These are phyloP conservation scores for Rhizopogon roseolus DNA, from an alignment of 768 basidiomycete genomes.

Conservation along the genomic window DNA sequence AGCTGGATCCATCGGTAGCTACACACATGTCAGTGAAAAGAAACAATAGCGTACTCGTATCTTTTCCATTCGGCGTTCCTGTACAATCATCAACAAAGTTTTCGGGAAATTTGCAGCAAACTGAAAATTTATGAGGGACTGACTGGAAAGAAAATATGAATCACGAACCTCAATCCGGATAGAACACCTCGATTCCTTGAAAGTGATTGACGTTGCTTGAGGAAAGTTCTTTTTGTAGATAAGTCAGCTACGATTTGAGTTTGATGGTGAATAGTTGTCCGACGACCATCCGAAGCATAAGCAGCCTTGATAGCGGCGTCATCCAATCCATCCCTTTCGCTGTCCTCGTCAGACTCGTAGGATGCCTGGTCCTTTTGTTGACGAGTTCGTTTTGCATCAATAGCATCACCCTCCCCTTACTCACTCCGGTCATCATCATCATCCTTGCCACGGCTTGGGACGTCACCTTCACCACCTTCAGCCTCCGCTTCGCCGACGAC, in stretches of 20 bases:
- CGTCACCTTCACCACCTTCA: slow-evolving; percentile 49
- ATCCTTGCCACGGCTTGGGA: slow-evolving; percentile 31
- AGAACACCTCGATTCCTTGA: slow-evolving; percentile 59
- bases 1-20: slow-evolving; percentile 95
- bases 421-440: slow-evolving; percentile 73
- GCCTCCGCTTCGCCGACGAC: slow-evolving; percentile 40
- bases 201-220: slow-evolving; percentile 69
- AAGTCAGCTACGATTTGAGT: slow-evolving; percentile 39
- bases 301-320: slow-evolving; percentile 60
- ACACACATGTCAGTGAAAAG: background rate
- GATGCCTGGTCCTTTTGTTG: slow-evolving; percentile 71
- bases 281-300: slow-evolving; percentile 41
- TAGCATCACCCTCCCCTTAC: slow-evolving; percentile 78
- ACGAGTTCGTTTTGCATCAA: slow-evolving; percentile 66
- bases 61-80: slow-evolving; percentile 49
- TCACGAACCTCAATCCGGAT: slow-evolving; percentile 75
- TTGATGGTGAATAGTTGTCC: slow-evolving; percentile 33
- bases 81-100: slow-evolving; percentile 71
- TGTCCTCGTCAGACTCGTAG: slow-evolving; percentile 59
- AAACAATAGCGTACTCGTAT: slow-evolving; percentile 33
- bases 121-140: slow-evolving; percentile 34
- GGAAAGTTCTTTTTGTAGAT: slow-evolving; percentile 57
- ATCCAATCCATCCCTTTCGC: slow-evolving; percentile 43
- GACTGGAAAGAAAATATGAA: background rate
- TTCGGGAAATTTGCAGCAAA: slow-evolving; percentile 88